These are phyloP conservation scores for Sicyos edulis DNA, from an alignment of 306 rosid genomes.

Conservation along the genomic window DNA sequence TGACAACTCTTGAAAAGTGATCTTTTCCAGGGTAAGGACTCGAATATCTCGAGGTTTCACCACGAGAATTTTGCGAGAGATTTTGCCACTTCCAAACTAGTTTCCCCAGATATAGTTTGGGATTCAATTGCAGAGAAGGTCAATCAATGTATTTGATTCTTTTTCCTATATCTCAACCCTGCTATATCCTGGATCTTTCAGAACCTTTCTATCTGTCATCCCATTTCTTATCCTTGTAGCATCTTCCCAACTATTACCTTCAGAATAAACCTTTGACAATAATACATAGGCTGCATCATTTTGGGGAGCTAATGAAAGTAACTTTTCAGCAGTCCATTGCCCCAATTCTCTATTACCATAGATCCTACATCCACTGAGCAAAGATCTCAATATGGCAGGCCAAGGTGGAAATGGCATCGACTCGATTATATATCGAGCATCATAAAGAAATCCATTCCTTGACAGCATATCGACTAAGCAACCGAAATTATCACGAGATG, in stretches of 20 bases:
- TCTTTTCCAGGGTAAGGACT: neutral
- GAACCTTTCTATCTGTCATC: slow-evolving; percentile 32
- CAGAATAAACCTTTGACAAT: slow-evolving; percentile 41
- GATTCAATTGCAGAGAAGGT: neutral
- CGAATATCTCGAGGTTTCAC: neutral
- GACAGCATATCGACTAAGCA: slow-evolving; percentile 53
- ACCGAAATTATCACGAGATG: slow-evolving; percentile 40
- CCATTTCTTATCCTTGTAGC: slow-evolving; percentile 33
- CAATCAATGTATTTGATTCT: slow-evolving; percentile 4
- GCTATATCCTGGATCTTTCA: slow-evolving; percentile 41
- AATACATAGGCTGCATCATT: slow-evolving; percentile 35
- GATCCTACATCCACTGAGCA: slow-evolving; percentile 53
- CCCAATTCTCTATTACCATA: slow-evolving; percentile 41
- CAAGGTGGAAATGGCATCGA: slow-evolving; percentile 50
- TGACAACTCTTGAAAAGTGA: neutral
- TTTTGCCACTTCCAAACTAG: neutral
- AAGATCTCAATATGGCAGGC: slow-evolving; percentile 53
- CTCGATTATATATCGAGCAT: slow-evolving; percentile 36
- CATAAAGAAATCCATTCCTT: slow-evolving; percentile 42
- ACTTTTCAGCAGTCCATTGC: slow-evolving; percentile 41
- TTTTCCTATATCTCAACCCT: slow-evolving; percentile 36
- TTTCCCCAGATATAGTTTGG: neutral
- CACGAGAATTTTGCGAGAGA: neutral
- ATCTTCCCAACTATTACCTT: slow-evolving; percentile 47
- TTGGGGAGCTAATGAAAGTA: slow-evolving; percentile 35